phyloP scores from a whole-genome alignment of 2,329 filamentous ascomycete species.

The Ophiostoma montium region DNA sequence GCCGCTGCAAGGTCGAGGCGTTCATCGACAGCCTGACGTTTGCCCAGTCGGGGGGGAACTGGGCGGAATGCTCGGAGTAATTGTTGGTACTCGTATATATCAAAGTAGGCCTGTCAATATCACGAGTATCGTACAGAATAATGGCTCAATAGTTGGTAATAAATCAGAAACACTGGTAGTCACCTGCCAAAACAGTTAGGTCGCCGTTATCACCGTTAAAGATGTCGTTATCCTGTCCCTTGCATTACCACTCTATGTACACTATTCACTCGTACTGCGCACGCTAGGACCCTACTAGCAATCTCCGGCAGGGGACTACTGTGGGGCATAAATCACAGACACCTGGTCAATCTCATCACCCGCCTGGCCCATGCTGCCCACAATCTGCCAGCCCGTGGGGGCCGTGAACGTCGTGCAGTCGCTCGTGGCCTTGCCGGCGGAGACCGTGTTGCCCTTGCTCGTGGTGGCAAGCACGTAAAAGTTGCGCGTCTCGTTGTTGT shows the following conservation, averaged over 20 bases:
- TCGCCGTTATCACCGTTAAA: too few relatives aligned
- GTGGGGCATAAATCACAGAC: conserved; percentile 31
- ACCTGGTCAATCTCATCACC: conserved; percentile 43
- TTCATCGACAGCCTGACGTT: conserved; percentile 69
- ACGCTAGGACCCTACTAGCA: too few relatives aligned
- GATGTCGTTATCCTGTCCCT: too few relatives aligned
- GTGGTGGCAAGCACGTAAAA: conserved; percentile 43
- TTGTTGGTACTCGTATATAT: background rate
- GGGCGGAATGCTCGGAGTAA: conserved; percentile 45
- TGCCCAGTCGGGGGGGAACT: conserved; percentile 56
- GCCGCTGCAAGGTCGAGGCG: conserved; percentile 52
- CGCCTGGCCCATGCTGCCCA: conserved; percentile 36
- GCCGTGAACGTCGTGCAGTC: conserved; percentile 34
- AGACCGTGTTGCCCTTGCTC: conserved; percentile 30
- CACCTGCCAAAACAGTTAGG: too few relatives aligned
- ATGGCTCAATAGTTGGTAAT: too few relatives aligned
- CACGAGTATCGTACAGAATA: too few relatives aligned
- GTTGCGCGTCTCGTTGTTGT: conserved; percentile 31
- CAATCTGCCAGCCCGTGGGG: conserved; percentile 34
- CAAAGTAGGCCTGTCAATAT: background rate
- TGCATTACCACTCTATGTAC: too few relatives aligned
- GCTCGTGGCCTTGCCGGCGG: conserved; percentile 29
- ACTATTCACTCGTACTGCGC: too few relatives aligned
- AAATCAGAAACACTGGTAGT: too few relatives aligned
- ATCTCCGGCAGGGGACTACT: conserved; percentile 15